These are phyloP conservation scores for Rhodotorula sp. DNA, from an alignment of 1,284 basidiomycete genomes.

Conservation along the genomic window DNA sequence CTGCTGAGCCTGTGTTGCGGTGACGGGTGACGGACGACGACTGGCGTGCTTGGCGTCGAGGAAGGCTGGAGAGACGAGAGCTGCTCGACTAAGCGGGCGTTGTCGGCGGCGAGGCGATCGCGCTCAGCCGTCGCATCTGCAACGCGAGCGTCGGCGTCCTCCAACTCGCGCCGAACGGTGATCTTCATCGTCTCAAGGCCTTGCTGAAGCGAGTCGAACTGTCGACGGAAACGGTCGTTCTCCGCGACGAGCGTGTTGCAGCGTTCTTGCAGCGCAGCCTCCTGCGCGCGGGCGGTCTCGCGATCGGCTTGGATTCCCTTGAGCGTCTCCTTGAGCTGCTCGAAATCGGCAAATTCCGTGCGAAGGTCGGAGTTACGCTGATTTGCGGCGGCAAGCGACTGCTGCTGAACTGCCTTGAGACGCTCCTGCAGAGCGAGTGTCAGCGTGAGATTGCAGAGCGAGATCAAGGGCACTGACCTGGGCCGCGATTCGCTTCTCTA, in stretches of 20 bases:
- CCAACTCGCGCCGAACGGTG: constrained; percentile 7
- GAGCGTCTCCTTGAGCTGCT: background rate
- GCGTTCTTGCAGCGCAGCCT: no score
- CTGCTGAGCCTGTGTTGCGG: background rate
- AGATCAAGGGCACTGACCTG: constrained; percentile 1
- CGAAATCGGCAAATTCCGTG: background rate
- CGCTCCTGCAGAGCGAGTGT: constrained; percentile 1
- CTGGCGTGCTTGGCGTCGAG: background rate
- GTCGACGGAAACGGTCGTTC: background rate
- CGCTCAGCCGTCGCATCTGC: background rate
- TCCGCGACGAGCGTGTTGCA: background rate
- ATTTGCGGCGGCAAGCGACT: constrained; percentile 18
- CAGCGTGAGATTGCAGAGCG: background rate
- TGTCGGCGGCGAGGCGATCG: constrained; percentile 3
- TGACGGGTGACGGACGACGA: background rate
- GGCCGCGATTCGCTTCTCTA: constrained; percentile 15
- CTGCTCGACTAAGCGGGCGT: background rate
- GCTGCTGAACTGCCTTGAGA: constrained; percentile 16
- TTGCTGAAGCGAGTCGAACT: background rate
- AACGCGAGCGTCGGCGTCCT: background rate
- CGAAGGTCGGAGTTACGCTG: constrained; percentile 5
- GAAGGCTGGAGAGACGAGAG: background rate
- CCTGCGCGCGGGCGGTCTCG: background rate
- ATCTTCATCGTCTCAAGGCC: constrained; percentile 9
- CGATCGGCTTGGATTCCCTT: background rate